Conservation (phyloP, 2,329 filamentous ascomycete species). For the Pseudonectria foliicola region DNA sequence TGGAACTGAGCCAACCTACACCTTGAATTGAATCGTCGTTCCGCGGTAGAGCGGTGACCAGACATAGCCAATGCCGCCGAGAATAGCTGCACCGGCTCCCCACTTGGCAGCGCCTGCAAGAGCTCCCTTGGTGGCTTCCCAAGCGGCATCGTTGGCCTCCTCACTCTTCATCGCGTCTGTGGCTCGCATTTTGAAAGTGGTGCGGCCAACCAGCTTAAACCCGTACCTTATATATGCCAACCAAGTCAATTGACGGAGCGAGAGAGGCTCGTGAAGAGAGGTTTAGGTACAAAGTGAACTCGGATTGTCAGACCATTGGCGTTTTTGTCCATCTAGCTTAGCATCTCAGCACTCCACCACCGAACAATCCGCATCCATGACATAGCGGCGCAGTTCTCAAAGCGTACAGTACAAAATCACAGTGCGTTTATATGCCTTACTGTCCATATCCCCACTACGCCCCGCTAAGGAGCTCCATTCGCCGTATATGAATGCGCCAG, state of each 20-base stretch:
- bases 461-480: conserved; percentile 8
- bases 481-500: conserved; percentile 13
- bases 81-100: conserved; percentile 57
- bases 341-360: conserved; percentile 3
- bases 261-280: neutral
- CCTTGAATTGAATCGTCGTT: conserved; percentile 69
- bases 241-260: no score
- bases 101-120: conserved; percentile 62
- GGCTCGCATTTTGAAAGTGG: conserved; percentile 13
- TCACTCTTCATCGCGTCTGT: conserved; percentile 52
- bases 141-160: conserved; percentile 63
- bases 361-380: conserved; percentile 15
- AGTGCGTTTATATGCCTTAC: neutral
- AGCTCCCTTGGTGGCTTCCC: conserved; percentile 64
- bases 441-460: conserved; percentile 1
- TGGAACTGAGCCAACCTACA: conserved; percentile 43
- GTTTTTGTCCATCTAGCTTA: conserved; percentile 8
- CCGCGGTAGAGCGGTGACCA: conserved; percentile 67
- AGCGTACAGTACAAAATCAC: conserved; percentile 3
- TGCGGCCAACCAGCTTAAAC: no score
- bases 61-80: conserved; percentile 55
- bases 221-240: no score
- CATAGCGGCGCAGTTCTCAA: conserved; percentile 10
- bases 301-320: conserved; percentile 11
- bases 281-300: conserved; percentile 2